Evolutionary conservation across 1,139 yeast genomes (phyloP), one percentile per base, ranked within the genome.

Genomic region (Geotrichum candidum): DNA sequence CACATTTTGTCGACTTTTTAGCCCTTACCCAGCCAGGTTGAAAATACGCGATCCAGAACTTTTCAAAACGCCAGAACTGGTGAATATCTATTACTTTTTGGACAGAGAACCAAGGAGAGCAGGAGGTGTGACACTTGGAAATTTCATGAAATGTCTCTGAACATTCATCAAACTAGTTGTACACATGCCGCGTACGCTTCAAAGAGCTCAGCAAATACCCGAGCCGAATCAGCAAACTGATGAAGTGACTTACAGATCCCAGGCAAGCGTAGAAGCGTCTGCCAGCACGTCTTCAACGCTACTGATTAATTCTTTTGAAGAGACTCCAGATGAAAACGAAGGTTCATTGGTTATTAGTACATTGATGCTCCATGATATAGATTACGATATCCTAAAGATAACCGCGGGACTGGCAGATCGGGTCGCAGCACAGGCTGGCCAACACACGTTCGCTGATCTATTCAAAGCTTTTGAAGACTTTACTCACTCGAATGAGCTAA

Each of bases 341-440:
- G 57, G 46, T 35, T 31, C 41, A 56, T 29, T 56, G 60, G 18
- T 38, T n/a, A 23, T 46, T n/a, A 29, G 53, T 5, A 51, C 38
- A 35, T 29, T 54, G 33, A 23, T 23, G 31, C 54, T 58, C 27
- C 55, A 48, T 18, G 61, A 58, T 10, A 51, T 31, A 13, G 71
- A 68, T 52, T 59, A 66, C 35, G 67, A 67, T 25, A 62, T 69
- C 54, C 63, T 69, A 7, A 61, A 61, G 33, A 61, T 69, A 10
- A 67, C 69, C 1, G 65, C 66, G 7, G 64, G 64, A 9, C 62
- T 69, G 2, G 70, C 70, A 1, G 72, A 69, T 59, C 62, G 52
- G 51, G 27, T 48, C 13, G 56, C 62, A 13, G 35, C 41, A 22
- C 35, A 45, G 18, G 51, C n/a, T 9, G 35, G 35, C 4, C 58